These are phyloP conservation scores for Venturia carpophila DNA, from an alignment of 2,329 filamentous ascomycete genomes.

Conservation along the genomic window DNA sequence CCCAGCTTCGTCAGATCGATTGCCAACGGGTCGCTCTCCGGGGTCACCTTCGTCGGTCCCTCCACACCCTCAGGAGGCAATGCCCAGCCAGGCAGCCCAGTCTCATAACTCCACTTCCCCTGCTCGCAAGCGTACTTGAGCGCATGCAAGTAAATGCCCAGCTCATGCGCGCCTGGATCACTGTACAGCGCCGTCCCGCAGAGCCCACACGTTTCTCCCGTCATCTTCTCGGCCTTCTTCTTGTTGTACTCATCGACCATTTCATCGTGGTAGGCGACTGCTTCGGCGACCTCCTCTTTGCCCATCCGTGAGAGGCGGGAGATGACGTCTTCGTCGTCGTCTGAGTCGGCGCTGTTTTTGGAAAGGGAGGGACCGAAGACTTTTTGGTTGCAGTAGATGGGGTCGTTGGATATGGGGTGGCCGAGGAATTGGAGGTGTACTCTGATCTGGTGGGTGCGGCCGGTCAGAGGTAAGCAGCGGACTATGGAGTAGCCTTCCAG, in stretches of 20 bases:
- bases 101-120: conserved; percentile 81
- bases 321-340: conserved; percentile 85
- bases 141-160: conserved; percentile 90
- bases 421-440: conserved; percentile 93
- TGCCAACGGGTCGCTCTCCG: conserved; percentile 39
- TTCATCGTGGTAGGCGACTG: conserved; percentile 86
- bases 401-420: conserved; percentile 93
- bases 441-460: conserved; percentile 87
- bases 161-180: conserved; percentile 81
- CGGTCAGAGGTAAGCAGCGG: conserved; percentile 85
- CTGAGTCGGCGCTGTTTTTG: conserved; percentile 51
- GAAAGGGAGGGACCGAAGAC: conserved; percentile 84
- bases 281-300: conserved; percentile 84
- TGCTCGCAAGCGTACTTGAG: conserved; percentile 77
- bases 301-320: conserved; percentile 80
- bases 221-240: conserved; percentile 87
- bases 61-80: conserved; percentile 65
- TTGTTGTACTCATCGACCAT: conserved; percentile 88
- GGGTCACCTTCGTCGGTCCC: conserved; percentile 60
- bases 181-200: conserved; percentile 88
- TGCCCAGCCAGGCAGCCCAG: conserved; percentile 78
- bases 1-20: conserved; percentile 36
- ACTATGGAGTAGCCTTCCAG: conserved; percentile 83
- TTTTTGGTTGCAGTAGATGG: conserved; percentile 89
- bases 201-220: conserved; percentile 69